phyloP scores from a whole-genome alignment of 805 yeast species.

The Metschnikowia reukaufii region DNA sequence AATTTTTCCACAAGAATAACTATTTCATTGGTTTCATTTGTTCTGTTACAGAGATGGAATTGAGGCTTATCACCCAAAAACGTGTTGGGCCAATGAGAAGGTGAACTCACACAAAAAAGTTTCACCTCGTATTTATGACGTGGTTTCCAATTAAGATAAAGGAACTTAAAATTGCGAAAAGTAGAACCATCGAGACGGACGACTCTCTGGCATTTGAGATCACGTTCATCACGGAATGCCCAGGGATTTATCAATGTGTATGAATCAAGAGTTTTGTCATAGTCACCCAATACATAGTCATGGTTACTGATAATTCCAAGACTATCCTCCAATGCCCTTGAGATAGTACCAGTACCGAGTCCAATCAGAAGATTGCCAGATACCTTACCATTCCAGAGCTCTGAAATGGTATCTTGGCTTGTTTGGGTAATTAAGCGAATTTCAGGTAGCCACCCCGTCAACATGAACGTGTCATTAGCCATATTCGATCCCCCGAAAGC shows the following conservation, averaged over 20 bases:
- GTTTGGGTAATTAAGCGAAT: slow-evolving; percentile 38
- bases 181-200: slow-evolving; percentile 21
- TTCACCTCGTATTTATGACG: slow-evolving; percentile 20
- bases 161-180: slow-evolving; percentile 40
- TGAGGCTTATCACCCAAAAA: slow-evolving; percentile 43
- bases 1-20: slow-evolving; percentile 19
- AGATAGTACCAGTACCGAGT: slow-evolving; percentile 61
- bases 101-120: slow-evolving; percentile 24
- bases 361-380: slow-evolving; percentile 50
- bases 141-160: slow-evolving; percentile 72
- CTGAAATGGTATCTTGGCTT: slow-evolving; percentile 19
- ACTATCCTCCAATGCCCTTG: slow-evolving; percentile 31
- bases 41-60: slow-evolving; percentile 37
- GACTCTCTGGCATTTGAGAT: slow-evolving; percentile 17
- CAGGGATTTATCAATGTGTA: slow-evolving; percentile 37
- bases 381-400: slow-evolving; percentile 27
- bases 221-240: slow-evolving; percentile 19
- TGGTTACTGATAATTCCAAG: slow-evolving; percentile 55
- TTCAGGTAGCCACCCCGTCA: slow-evolving; percentile 79
- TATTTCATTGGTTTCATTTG: slow-evolving; percentile 28
- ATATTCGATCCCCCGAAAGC: slow-evolving; percentile 74
- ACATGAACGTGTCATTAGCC: slow-evolving; percentile 61
- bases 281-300: slow-evolving; percentile 59
- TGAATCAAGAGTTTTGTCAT: slow-evolving; percentile 1
- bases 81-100: slow-evolving; percentile 11